Evolutionary conservation across 768 basidiomycete species (phyloP), one percentile per base, ranked within the genome.

Genomic region (Boletus insuetus): DNA sequence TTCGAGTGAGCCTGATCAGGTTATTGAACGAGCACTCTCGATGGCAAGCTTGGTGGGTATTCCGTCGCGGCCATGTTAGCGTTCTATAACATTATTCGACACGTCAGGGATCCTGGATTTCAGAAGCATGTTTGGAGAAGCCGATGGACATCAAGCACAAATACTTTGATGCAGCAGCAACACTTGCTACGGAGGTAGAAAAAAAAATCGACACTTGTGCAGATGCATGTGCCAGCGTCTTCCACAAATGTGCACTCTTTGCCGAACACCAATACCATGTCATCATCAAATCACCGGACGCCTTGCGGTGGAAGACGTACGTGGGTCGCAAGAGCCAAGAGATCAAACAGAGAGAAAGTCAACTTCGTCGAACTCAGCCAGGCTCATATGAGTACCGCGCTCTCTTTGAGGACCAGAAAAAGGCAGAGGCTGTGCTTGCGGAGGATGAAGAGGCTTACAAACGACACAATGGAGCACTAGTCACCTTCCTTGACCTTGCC

Each of bases 251-350:
- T 67, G 97, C 96, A 1, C 77, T 81, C 24, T 98, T 98, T 64
- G 91, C 95, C 0, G 94, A 98, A 63, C 77, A 80, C 13, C 95
- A 98, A 64, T 94, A 91, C 65, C 82, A 87, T 56, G 75, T 82
- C 2, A 81, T 89, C 35, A 68, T 79, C 17, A 80, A 83, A 57
- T 87, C 90, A 0, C 82, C 88, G 0, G 91, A 92, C 58, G 79
- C 81, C 0, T 65, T 87, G 13, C 78, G 89, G 41, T 82, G 84
- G 73, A 86, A 84, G 60, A 73, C 85, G 0, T 92, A 93, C 62
- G 75, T 81, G 6, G 85, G 88, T 29, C 83, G 89, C 47, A 92
- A 92, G 70, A 76, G 68, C 22, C 75, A 79, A 55, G 90, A 96
- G 67, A 77, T 95, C n/a, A 73, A 77, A 53, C 72, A 79, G 13